Conservation (phyloP, 2,329 filamentous ascomycete species). For the Hymenoscyphus scutula region DNA sequence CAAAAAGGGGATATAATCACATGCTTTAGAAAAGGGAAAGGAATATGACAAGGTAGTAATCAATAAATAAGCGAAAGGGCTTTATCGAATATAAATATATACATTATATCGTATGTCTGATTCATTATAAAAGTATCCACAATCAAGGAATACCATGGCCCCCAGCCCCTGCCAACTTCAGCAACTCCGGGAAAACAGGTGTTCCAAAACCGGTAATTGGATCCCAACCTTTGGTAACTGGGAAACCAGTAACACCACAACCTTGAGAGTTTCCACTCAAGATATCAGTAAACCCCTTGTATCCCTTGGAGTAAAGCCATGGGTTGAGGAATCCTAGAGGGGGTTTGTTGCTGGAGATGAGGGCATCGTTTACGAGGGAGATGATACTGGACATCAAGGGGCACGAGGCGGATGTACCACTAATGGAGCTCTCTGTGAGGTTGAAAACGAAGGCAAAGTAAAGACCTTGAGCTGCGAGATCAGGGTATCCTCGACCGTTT, state of each 20-base stretch:
- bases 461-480: conserved; percentile 55
- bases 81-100: too few species aligned
- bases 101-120: too few species aligned
- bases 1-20: too few species aligned
- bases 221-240: conserved; percentile 37
- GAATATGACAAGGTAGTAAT: too few species aligned
- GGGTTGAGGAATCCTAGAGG: conserved; percentile 45
- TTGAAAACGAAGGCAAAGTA: conserved; percentile 48
- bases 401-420: conserved; percentile 52
- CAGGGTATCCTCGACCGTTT: conserved; percentile 48
- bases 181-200: conserved; percentile 19
- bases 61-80: too few species aligned
- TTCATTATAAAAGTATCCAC: too few species aligned
- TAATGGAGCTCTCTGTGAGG: conserved; percentile 40
- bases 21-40: too few species aligned
- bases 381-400: conserved; percentile 57
- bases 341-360: conserved; percentile 48
- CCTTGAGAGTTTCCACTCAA: conserved; percentile 38
- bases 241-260: conserved; percentile 35
- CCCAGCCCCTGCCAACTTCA: background rate
- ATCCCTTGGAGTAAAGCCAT: conserved; percentile 40
- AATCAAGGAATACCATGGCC: background rate
- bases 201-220: conserved; percentile 40
- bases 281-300: conserved; percentile 42
- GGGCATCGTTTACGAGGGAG: conserved; percentile 60